phyloP scores from a whole-genome alignment of 257 asterid species.

The Capsicum chinense region DNA sequence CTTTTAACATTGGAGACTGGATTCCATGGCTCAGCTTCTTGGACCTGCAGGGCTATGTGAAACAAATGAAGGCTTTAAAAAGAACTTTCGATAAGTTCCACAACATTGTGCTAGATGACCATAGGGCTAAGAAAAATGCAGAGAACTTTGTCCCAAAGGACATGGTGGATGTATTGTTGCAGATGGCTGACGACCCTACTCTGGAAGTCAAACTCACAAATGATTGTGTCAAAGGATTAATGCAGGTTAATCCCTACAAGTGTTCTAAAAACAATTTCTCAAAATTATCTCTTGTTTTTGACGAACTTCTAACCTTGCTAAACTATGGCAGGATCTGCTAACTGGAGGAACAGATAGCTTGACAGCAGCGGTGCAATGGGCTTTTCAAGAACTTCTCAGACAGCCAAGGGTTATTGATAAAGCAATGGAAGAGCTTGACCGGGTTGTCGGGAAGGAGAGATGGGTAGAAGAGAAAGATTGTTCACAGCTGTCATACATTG shows the following conservation, averaged over 20 bases:
- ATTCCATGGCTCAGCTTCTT: slow-evolving; percentile 54
- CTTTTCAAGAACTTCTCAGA: slow-evolving; percentile 34
- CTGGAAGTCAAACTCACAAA: slow-evolving; percentile 44
- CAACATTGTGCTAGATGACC: slow-evolving; percentile 47
- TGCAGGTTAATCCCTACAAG: slow-evolving; percentile 36
- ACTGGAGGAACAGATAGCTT: slow-evolving; percentile 40
- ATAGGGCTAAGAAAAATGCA: slow-evolving; percentile 29
- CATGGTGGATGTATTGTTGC: slow-evolving; percentile 41
- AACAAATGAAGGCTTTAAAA: slow-evolving; percentile 40
- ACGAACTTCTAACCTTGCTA: not conserved
- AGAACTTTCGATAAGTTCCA: slow-evolving; percentile 38
- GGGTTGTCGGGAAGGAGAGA: slow-evolving; percentile 29
- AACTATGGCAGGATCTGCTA: slow-evolving; percentile 31
- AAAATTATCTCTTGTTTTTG: slow-evolving; percentile 5
- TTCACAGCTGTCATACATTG: slow-evolving; percentile 30
- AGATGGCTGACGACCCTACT: slow-evolving; percentile 41
- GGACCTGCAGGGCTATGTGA: slow-evolving; percentile 53
- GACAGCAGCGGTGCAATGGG: slow-evolving; percentile 41
- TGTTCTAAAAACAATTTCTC: not conserved
- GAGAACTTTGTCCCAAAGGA: slow-evolving; percentile 26
- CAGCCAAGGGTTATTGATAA: slow-evolving; percentile 37
- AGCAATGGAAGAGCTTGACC: slow-evolving; percentile 41
- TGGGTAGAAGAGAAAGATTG: slow-evolving; percentile 37
- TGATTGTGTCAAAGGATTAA: slow-evolving; percentile 47
- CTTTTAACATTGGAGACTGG: slow-evolving; percentile 51